A percentile compares a stretch with the other conserved stretches of the same genome.
phyloP scores from a whole-genome alignment of 2,329 filamentous ascomycete genomes.

The Orbilia javanica region DNA sequence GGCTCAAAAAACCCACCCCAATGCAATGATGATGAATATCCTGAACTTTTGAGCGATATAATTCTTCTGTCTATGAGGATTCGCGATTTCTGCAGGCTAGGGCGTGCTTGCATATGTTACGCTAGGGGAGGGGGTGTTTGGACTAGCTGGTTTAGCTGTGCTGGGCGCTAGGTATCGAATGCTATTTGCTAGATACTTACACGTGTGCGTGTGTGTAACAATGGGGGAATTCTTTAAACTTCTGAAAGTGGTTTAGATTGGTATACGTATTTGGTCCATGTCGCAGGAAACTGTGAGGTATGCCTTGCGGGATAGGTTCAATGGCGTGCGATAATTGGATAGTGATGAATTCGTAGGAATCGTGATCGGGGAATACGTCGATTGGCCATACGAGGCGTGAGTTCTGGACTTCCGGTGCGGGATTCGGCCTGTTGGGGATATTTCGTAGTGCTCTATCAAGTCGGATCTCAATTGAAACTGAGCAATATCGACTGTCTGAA shows the following conservation, averaged over 20 bases:
- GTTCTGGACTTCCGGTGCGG: no score
- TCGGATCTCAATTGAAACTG: no score
- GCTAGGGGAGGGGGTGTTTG: no score
- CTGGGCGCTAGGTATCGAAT: background rate
- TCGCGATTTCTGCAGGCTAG: background rate
- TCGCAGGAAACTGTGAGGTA: background rate
- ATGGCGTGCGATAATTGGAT: constrained; percentile 10
- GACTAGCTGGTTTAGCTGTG: background rate
- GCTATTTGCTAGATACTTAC: background rate
- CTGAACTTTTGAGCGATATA: constrained; percentile 2
- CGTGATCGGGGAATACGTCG: background rate
- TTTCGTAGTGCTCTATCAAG: background rate
- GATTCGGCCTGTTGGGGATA: background rate
- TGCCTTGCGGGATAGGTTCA: background rate
- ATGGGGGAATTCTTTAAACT: background rate
- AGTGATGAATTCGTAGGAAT: background rate
- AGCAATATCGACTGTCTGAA: background rate
- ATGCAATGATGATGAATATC: no score
- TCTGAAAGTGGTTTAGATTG: background rate
- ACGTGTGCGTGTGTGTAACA: constrained; percentile 14
- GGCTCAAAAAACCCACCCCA: no score
- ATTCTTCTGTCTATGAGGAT: background rate
- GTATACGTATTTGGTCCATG: background rate
- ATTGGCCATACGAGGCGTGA: background rate
- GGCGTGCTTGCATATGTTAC: constrained; percentile 5